These are phyloP conservation scores for Colletotrichum magnum DNA, from an alignment of 2,329 filamentous ascomycete genomes.

Conservation along the genomic window DNA sequence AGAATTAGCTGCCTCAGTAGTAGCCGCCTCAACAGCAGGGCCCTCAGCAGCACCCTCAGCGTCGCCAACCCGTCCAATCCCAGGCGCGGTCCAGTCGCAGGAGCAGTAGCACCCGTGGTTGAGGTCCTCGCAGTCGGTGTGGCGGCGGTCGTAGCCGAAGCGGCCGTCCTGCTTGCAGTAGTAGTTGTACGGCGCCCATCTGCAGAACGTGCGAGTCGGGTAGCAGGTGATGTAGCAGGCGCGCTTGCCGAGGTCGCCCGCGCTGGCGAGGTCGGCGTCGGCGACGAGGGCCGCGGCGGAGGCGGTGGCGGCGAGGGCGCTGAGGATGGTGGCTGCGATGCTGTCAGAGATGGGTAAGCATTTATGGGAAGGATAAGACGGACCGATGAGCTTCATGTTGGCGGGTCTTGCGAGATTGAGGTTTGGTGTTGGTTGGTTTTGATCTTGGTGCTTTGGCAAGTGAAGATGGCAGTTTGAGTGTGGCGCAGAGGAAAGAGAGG, in stretches of 20 bases:
- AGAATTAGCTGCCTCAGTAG: too few species aligned
- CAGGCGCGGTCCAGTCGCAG: conserved; percentile 22
- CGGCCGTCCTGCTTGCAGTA: conserved; percentile 8
- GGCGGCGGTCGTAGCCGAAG: background rate
- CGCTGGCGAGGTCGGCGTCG: background rate
- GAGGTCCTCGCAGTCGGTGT: conserved; percentile 17
- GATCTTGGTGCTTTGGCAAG: too few species aligned
- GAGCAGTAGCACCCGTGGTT: conserved; percentile 20
- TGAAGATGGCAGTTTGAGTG: too few species aligned
- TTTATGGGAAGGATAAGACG: background rate
- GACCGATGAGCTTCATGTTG: too few species aligned
- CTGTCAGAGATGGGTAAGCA: background rate
- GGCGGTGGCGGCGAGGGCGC: background rate
- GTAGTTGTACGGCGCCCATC: conserved; percentile 8
- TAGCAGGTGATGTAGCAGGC: conserved; percentile 11
- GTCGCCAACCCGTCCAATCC: background rate
- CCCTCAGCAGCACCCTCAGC: background rate
- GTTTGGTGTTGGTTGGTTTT: too few species aligned
- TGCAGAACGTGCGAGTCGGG: background rate
- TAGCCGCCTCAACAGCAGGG: too few species aligned
- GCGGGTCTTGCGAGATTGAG: too few species aligned
- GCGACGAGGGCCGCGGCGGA: background rate
- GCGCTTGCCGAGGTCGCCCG: conserved; percentile 5
- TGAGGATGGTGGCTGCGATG: background rate
- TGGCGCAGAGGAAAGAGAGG: too few species aligned